Conservation (phyloP, 306 rosid species). For the Vicia villosa region DNA sequence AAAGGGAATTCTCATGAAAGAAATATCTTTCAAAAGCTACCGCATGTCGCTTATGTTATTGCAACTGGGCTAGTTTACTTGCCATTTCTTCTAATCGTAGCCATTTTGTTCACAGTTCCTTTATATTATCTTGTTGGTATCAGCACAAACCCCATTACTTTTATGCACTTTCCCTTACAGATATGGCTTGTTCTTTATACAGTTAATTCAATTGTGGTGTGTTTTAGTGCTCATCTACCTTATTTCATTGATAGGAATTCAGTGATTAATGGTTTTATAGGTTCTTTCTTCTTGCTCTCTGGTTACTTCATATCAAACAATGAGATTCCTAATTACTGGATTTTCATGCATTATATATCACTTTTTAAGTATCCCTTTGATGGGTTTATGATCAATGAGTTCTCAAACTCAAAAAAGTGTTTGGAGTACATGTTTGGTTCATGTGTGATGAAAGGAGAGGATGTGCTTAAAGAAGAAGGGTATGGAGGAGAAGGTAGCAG, state of each 20-base stretch:
- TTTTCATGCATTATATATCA: slow-evolving; percentile 88
- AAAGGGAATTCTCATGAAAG: slow-evolving; percentile 92
- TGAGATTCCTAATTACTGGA: slow-evolving; percentile 80
- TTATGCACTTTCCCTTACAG: slow-evolving; percentile 67
- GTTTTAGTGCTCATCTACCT: slow-evolving; percentile 89
- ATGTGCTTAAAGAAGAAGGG: slow-evolving; percentile 79
- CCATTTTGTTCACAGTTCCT: slow-evolving; percentile 71
- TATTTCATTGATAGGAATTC: slow-evolving; percentile 95
- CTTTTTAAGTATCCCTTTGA: slow-evolving; percentile 94
- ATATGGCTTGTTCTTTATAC: slow-evolving; percentile 91
- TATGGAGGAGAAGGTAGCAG: slow-evolving; percentile 71
- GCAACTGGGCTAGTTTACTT: slow-evolving; percentile 86
- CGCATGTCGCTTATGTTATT: slow-evolving; percentile 83
- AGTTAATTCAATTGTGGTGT: slow-evolving; percentile 91
- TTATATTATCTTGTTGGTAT: slow-evolving; percentile 89
- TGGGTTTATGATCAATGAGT: slow-evolving; percentile 89
- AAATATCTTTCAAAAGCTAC: slow-evolving; percentile 85
- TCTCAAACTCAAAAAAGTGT: slow-evolving; percentile 84
- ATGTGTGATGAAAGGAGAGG: slow-evolving; percentile 66
- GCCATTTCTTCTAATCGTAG: slow-evolving; percentile 89
- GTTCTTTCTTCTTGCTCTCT: slow-evolving; percentile 89
- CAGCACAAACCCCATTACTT: slow-evolving; percentile 63
- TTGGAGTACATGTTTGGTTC: slow-evolving; percentile 71
- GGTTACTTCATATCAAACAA: slow-evolving; percentile 89
- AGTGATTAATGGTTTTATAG: slow-evolving; percentile 80